Base-by-base conservation (phyloP, 768 basidiomycete species). In the Termitomyces heimii region DNA sequence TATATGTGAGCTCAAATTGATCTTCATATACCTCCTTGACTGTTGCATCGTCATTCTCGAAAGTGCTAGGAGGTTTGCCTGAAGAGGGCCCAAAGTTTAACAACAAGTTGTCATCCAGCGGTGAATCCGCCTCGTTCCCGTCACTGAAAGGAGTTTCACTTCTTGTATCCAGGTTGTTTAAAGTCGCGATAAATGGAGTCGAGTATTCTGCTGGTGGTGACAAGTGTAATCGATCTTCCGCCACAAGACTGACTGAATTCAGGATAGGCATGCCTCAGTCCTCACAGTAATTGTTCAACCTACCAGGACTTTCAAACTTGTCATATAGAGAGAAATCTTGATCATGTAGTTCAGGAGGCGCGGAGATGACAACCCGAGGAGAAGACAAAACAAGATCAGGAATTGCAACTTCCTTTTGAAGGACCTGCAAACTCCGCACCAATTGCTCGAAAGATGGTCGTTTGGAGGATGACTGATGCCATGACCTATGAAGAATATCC, bases 181-280 rank as follows among this genome's bases (percentile, higher is more conserved):
- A 42, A 24, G 56, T 49, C 5, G 55, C 53, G 10, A 60, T 14
- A 0, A 46, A 54, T 22, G 59, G 59, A 24, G 59, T 57, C 2
- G 59, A 60, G 20, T 57, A 60, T 42, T 60, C 55, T 35, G 42
- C 47, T 28, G 46, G 51, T 24, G 59, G 59, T 26, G 55, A 54
- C 16, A 48, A n/a, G 9, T 22, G 47, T 1, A 24, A 4, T 13
- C 22, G 14, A 29, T 32, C 50, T 13, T 53, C 56, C 18, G 34
- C 9, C 2, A 20, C 14, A 39, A 32, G 39, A 31, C 37, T 48
- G 32, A 35, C 59, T 60, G 22, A 22, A 18, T 16, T 13, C 0
- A 42, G 4, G 13, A 40, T 31, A 31, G 24, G 35, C 18, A 39
- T 43, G 14, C 6, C 9, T 26, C n/a, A 26, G 16, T 37, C 12